Base-by-base conservation (phyloP, 2,329 filamentous ascomycete species). In the Catunica adiposa region DNA sequence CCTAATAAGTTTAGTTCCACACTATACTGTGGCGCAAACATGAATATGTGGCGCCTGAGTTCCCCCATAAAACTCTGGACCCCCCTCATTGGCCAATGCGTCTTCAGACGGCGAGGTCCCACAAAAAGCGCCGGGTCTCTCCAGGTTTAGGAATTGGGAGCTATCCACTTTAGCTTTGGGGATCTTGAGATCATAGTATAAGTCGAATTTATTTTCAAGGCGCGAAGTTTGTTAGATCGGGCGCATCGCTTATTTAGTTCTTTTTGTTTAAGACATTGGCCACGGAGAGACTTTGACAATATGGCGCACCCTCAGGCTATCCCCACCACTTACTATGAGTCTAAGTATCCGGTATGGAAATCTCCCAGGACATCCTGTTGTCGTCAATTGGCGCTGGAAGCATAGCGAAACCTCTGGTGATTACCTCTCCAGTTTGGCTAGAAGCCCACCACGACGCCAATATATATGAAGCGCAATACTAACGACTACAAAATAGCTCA, bases 301-400 rank as follows among this genome's bases (percentile, higher is more conserved):
- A 60, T 60, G 59, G 44, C 58, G 15, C 40, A 42, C n/a, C 55
- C 58, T 37, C 53, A 55, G 20, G 56, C 42, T 25, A 48, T 55
- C 26, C 54, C 67, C 58, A 83, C 84, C 67, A 94, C 92, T 79
- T 77, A 81, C 67, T 73, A 89, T 63, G 76, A 83, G 68, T 86
- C 86, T 64, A 83, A 92, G 59, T 97, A 86, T 69, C 90, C 90
- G 58, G 92, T 97, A 74, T 66, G 86, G 74, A 29, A 26, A 17
- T 8, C 20, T 17, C 8, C 15, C 20, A n/a, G 40, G 20, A 22
- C 8, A 44, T 44, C n/a, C 20, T n/a, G 17, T 5, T 34, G 29
- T 5, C 11, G 11, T 5, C 29, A 34, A 34, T 5, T 5, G 5
- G 29, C 5, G 29, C 29, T 11, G 11, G 29, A 34, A 34, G 29